Evolutionary conservation across 306 rosid species (phyloP).

Genomic region (Prunus fruticosa): DNA sequence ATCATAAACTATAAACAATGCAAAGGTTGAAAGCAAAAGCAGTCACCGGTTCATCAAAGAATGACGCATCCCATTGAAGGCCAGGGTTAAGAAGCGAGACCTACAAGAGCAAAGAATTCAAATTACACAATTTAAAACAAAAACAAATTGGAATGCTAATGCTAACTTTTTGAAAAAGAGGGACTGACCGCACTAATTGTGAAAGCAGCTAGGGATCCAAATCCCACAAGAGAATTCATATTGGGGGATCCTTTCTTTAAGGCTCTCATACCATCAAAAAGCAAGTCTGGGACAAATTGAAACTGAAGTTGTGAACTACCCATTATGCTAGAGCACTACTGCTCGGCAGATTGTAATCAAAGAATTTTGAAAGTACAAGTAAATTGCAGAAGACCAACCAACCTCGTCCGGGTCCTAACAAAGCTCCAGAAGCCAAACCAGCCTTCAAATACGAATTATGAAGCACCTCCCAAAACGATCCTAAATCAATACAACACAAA

Average conservation of each 20-base stretch:
- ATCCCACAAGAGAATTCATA: slow-evolving; percentile 98
- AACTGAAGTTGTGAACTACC: not conserved
- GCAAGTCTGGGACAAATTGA: slow-evolving; percentile 58
- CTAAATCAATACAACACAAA: slow-evolving; percentile 30
- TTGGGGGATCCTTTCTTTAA: slow-evolving; percentile 86
- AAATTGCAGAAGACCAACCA: slow-evolving; percentile 20
- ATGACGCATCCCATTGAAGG: slow-evolving; percentile 84
- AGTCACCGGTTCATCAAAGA: slow-evolving; percentile 99
- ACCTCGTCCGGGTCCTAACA: slow-evolving; percentile 98
- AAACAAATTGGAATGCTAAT: slow-evolving; percentile 10
- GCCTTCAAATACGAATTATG: slow-evolving; percentile 89
- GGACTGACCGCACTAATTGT: slow-evolving; percentile 76
- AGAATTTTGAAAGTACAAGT: not conserved
- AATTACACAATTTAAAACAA: slow-evolving; percentile 17
- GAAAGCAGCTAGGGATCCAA: slow-evolving; percentile 90
- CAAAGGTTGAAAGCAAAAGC: slow-evolving; percentile 44
- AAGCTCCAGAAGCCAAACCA: slow-evolving; percentile 73
- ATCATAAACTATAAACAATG: slow-evolving; percentile 8
- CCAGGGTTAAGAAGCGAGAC: slow-evolving; percentile 77
- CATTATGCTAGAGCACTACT: not conserved
- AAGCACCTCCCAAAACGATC: slow-evolving; percentile 58
- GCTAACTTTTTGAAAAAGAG: slow-evolving; percentile 5
- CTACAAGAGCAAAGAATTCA: slow-evolving; percentile 39
- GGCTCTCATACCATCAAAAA: slow-evolving; percentile 80
- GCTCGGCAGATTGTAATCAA: too few relatives aligned